Base-by-base conservation (phyloP, 495 filamentous ascomycete genomes). In the Saxophila tyrrhenica region DNA sequence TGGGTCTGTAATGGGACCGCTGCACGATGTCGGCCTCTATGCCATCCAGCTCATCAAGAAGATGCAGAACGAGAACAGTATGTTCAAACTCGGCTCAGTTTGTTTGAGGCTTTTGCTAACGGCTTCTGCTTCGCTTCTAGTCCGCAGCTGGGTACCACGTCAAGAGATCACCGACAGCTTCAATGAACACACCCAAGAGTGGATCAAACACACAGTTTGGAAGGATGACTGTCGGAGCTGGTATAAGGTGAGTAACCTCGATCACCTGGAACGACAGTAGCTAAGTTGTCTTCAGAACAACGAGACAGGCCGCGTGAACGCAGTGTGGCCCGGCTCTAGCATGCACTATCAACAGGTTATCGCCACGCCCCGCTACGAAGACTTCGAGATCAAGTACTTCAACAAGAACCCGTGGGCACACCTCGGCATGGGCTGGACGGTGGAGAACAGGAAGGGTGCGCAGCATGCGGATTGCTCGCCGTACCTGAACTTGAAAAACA, bases 181-280 rank as follows among this genome's bases (percentile, higher is more conserved):
- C 53, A 67, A 69, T 44, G 60, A 64, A 24, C 67, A 69, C 51
- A 47, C 59, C n/a, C 65, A 64, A 41, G 62, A 62, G 20, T 69
- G 65, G 65, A 62, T 67, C 43, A 69, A 67, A 56, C 67, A 69
- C 45, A 69, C 67, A 1, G 63, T 69, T 7, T 69, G 67, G 67
- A 67, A 67, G 46, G 60, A 69, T 24, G 55, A 62, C n/a, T 67
- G 67, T 42, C 59, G 65, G 15, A 54, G 50, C 20, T 67, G 67
- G 65, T 69, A 69, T 47, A 62, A 65, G 13, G 29, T 35, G 29
- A 35, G 29, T 35, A 35, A 13, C 29, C 29, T 13, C n/a, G n/a
- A n/a, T n/a, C 29, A 35, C 13, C 29, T 13, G 7, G 13, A 35
- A 13, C 13, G 7, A 35, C 29, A 35, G 29, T 5, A 35, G 29